Evolutionary conservation across 164 flowering plant species (phyloP).

Genomic region (Protea cynaroides): DNA sequence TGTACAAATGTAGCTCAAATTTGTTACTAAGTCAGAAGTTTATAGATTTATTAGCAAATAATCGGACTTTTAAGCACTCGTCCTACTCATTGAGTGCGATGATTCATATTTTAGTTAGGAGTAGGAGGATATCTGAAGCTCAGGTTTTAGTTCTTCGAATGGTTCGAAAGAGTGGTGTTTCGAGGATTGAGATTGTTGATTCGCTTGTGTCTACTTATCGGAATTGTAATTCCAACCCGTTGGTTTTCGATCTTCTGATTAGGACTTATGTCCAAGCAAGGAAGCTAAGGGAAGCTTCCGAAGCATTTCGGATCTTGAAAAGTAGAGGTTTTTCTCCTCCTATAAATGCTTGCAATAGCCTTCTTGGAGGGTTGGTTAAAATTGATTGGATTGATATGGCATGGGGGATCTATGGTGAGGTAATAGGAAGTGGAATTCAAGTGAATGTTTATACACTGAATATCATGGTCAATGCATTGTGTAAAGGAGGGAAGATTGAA

Average conservation of each 20-base stretch:
- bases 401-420: slow-evolving; percentile 55
- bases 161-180: slow-evolving; percentile 70
- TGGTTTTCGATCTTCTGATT: slow-evolving; percentile 70
- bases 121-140: slow-evolving; percentile 59
- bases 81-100: slow-evolving; percentile 54
- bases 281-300: slow-evolving; percentile 64
- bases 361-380: slow-evolving; percentile 80
- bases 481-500: slow-evolving; percentile 56
- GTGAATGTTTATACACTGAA: slow-evolving; percentile 77
- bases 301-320: slow-evolving; percentile 50
- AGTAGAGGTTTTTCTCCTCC: slow-evolving; percentile 45
- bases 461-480: slow-evolving; percentile 79
- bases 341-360: slow-evolving; percentile 73
- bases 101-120: slow-evolving; percentile 50
- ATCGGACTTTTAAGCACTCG: slow-evolving; percentile 42
- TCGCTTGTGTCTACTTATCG: slow-evolving; percentile 35
- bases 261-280: slow-evolving; percentile 86
- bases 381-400: slow-evolving; percentile 79
- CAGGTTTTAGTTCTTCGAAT: slow-evolving; percentile 70
- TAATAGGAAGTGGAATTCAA: slow-evolving; percentile 32
- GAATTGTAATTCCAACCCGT: slow-evolving; percentile 35
- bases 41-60: slow-evolving; percentile 29
- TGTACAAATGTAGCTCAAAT: slow-evolving; percentile 43
- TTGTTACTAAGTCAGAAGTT: slow-evolving; percentile 44
- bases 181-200: slow-evolving; percentile 56